These are phyloP conservation scores for Grosmannia clavigera DNA, from an alignment of 2,329 filamentous ascomycete species.

Conservation along the genomic window DNA sequence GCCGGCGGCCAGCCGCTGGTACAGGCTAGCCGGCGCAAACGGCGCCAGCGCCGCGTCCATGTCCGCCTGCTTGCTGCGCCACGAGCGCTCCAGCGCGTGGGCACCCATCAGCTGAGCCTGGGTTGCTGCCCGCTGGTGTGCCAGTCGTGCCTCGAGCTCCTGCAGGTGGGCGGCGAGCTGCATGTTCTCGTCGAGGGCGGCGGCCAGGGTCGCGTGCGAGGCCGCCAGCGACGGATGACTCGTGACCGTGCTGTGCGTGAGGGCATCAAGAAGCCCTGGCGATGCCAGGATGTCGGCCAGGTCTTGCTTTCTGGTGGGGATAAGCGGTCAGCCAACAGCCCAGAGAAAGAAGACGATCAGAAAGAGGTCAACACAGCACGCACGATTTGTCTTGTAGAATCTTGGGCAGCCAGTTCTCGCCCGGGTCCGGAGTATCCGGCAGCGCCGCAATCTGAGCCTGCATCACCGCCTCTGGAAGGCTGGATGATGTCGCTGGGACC, in stretches of 20 bases:
- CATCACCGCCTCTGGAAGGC: slow-evolving; percentile 16
- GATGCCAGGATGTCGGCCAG: slow-evolving; percentile 56
- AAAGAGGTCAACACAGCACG: slow-evolving; percentile 16
- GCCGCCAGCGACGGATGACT: slow-evolving; percentile 59
- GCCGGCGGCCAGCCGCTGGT: slow-evolving; percentile 64
- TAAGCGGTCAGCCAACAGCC: neutral
- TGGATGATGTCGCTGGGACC: slow-evolving; percentile 11
- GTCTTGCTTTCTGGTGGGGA: slow-evolving; percentile 54
- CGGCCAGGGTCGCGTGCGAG: slow-evolving; percentile 51
- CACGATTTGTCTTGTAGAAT: slow-evolving; percentile 73
- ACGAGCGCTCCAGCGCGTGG: slow-evolving; percentile 82
- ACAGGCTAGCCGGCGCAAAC: slow-evolving; percentile 77
- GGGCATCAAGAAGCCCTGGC: slow-evolving; percentile 56
- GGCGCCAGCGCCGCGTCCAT: slow-evolving; percentile 77
- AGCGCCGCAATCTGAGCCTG: slow-evolving; percentile 16
- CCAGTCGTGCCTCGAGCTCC: slow-evolving; percentile 44
- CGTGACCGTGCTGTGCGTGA: slow-evolving; percentile 54
- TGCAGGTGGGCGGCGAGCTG: slow-evolving; percentile 52
- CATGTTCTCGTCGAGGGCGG: slow-evolving; percentile 59
- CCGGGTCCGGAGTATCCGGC: slow-evolving; percentile 39
- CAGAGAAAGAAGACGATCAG: neutral
- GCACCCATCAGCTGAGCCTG: slow-evolving; percentile 74
- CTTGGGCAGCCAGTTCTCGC: slow-evolving; percentile 67
- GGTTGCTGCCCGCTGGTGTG: slow-evolving; percentile 53
- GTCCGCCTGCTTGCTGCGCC: slow-evolving; percentile 76